These are phyloP conservation scores for Sungouiozyma intestinalis DNA, from an alignment of 805 yeast species.

Conservation along the genomic window DNA sequence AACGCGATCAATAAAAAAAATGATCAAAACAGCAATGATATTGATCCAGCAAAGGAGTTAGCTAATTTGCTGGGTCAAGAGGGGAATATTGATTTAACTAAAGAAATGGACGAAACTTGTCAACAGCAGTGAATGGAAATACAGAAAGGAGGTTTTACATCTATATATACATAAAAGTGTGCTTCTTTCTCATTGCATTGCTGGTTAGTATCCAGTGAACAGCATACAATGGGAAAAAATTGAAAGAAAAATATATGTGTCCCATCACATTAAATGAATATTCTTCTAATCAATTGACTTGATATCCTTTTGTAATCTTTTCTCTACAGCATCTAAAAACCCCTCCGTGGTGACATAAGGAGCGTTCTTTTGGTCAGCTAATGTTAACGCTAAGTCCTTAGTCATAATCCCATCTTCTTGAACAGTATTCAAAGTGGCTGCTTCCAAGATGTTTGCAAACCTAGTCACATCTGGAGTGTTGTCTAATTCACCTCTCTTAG, in stretches of 20 bases:
- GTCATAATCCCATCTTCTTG: conserved; percentile 71
- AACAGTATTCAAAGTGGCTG: conserved; percentile 62
- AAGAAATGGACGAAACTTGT: conserved; percentile 24
- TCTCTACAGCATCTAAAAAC: conserved; percentile 68
- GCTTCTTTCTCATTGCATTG: too few species aligned
- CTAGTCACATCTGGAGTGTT: conserved; percentile 57
- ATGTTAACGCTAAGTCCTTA: conserved; percentile 68
- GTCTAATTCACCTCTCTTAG: conserved; percentile 73
- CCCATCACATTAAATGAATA: too few species aligned
- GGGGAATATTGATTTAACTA: conserved; percentile 9
- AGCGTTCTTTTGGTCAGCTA: conserved; percentile 49
- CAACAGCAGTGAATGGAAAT: conserved; percentile 19
- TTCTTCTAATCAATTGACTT: conserved; percentile 17
- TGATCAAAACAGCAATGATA: conserved; percentile 1
- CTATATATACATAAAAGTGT: background rate
- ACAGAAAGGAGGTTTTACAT: background rate
- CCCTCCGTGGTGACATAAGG: conserved; percentile 66
- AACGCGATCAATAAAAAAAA: conserved; percentile 12
- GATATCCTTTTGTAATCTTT: conserved; percentile 34
- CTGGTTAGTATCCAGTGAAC: too few species aligned
- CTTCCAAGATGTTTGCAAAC: conserved; percentile 56
- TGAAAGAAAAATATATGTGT: too few species aligned
- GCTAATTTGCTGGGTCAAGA: conserved; percentile 14
- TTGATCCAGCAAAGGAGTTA: conserved; percentile 11
- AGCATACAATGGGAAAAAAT: too few species aligned